Base-by-base conservation (phyloP, 2,329 filamentous ascomycete species). In the Cercospora beticola region DNA sequence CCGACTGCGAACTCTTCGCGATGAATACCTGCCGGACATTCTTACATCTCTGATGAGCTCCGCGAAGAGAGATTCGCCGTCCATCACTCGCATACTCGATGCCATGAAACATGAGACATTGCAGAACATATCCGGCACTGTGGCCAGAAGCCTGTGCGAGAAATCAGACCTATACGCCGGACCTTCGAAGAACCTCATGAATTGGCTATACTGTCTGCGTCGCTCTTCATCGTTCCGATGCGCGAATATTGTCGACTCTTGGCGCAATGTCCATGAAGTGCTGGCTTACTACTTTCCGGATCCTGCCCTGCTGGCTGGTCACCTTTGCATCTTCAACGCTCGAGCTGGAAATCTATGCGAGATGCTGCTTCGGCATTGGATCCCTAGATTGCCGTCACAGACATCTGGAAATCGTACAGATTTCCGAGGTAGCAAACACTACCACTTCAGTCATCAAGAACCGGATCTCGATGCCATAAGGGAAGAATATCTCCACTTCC, bases 1-100 rank as follows among this genome's bases (percentile, higher is more conserved):
- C 23, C 60, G 62, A 5, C 66, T 75, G 18, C 62, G 64, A 21
- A 74, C 71, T 2, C 26, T 76, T 12, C 33, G 8, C 5, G 36
- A 43, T 3, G 21, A 66, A 3, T 66, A 71, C 36, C 23, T 74
- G 10, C 28, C 58, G 4, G 28, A 52, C 4, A 52, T 70, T 5
- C 21, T 74, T 21, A 67, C 46, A 3, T 23, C 54, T 16, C 21
- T 69, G 40, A 21, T 66, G 16, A 64, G 59, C 16, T 49, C 18
- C 33, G 23, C 21, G 5, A 26, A 23, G 28, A 36, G 31, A 49
- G 21, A 58, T 10, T 18, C 36, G 4, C 28, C 21, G 12, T 28
- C 18, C n/a, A 58, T 68, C 28, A 23, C 54, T 16, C 26, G 23
- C 21, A 67, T 73, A n/a, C 62, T 73, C 54, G 67, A 73, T 18